These are phyloP conservation scores for Botryotinia calthae DNA, from an alignment of 2,329 filamentous ascomycete species.

Conservation along the genomic window DNA sequence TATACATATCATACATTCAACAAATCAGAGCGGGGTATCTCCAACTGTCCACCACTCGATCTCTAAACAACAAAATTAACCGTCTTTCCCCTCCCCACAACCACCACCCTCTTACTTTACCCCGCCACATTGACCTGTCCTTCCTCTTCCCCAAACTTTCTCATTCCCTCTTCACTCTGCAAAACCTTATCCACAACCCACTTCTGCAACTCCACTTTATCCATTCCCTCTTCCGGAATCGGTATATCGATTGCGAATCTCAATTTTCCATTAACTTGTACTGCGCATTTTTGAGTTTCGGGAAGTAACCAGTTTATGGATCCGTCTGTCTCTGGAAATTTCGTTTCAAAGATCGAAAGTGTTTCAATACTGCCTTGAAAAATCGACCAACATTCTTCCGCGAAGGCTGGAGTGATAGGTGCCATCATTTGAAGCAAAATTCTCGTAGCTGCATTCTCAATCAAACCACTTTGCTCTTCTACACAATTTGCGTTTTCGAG, in stretches of 20 bases:
- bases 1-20: background rate
- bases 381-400: conserved; percentile 72
- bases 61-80: conserved; percentile 67
- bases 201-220: conserved; percentile 47
- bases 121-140: conserved; percentile 47
- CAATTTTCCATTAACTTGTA: conserved; percentile 79
- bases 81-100: conserved; percentile 64
- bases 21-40: background rate
- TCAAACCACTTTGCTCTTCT: conserved; percentile 38
- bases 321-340: conserved; percentile 60
- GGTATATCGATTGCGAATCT: conserved; percentile 66
- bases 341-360: conserved; percentile 44
- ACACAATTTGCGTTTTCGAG: background rate
- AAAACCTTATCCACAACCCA: conserved; percentile 64
- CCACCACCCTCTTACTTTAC: conserved; percentile 62
- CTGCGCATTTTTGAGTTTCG: conserved; percentile 56
- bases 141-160: conserved; percentile 46
- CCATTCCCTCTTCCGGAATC: conserved; percentile 45
- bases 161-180: conserved; percentile 57
- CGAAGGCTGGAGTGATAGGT: conserved; percentile 75
- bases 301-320: conserved; percentile 50
- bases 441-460: conserved; percentile 26
- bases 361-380: background rate
- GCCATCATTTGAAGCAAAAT: conserved; percentile 70
- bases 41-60: background rate